Percentiles rank a stretch among this genome's conserved stretches.
Conservation (phyloP, 257 asterid species). For the Przewalskia tangutica region DNA sequence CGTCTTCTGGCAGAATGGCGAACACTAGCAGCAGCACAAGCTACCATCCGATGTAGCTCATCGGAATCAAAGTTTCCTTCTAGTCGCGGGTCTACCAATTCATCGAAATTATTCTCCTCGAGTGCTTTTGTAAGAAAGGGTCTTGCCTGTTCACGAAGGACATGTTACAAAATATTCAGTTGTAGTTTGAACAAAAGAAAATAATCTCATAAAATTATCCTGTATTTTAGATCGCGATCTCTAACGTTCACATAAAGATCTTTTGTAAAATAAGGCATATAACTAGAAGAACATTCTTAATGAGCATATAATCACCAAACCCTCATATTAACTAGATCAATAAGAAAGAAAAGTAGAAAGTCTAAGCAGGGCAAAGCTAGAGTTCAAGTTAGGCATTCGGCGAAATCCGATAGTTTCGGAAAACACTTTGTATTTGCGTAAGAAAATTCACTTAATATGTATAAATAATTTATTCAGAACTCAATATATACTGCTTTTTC, state of each 20-base stretch:
- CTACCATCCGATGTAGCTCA: conserved; percentile 53
- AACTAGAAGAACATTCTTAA: not conserved
- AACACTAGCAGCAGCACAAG: conserved; percentile 66
- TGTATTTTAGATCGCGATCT: not conserved
- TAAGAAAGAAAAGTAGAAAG: not conserved
- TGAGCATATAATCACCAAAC: not conserved
- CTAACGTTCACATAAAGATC: not conserved
- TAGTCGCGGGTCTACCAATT: conserved; percentile 56
- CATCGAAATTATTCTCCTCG: conserved; percentile 41
- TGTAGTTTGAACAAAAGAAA: not conserved
- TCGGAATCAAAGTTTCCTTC: conserved; percentile 32
- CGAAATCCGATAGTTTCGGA: too few relatives aligned
- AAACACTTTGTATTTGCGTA: too few relatives aligned
- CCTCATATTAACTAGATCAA: not conserved
- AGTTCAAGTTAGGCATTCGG: not conserved
- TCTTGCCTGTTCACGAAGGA: conserved; percentile 43
- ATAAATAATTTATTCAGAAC: too few relatives aligned
- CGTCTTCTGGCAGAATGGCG: conserved; percentile 91
- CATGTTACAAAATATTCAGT: not conserved
- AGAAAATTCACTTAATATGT: too few relatives aligned
- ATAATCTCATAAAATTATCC: not conserved
- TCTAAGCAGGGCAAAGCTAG: not conserved
- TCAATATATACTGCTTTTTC: not conserved
- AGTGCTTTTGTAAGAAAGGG: conserved; percentile 51
- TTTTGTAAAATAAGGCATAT: not conserved